Base-by-base conservation (phyloP, 2,329 filamentous ascomycete genomes). In the Huntiella omanensis region DNA sequence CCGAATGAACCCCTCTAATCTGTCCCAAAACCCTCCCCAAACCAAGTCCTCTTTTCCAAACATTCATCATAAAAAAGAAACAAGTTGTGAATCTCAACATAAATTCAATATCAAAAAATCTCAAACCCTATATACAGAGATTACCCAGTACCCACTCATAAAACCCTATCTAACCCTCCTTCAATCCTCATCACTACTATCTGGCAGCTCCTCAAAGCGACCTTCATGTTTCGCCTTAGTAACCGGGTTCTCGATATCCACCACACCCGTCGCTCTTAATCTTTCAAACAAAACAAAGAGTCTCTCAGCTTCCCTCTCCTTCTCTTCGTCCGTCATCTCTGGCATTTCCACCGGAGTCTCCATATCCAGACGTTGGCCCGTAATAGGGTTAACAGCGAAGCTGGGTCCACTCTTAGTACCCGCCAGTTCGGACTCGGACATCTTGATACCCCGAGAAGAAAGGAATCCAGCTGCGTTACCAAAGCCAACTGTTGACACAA, bases 401-500 rank as follows among this genome's bases (percentile, higher is more conserved):
- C 55, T 59, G 3, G 69, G 67, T 6, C 38, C 45, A 12, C 5
- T 39, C 16, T 37, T 48, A 40, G 34, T 43, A 33, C 47, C 44
- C 17, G 33, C 43, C 40, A 51, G 43, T 8, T 52, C 48, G 16
- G 47, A 45, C 13, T 51, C 47, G 5, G 50, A 52, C 36, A 52
- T 47, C 28, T 49, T 51, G 49, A 60, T 58, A 8, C 55, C 57
- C 53, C 78, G 71, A 7, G 75, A 63, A 1, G 77, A 73, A 12
- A 98, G 65, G 58, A 91, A 94, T 0, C 91, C 91, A 0, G 86
- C 83, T 0, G 91, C 91, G 56, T 83, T 94, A 0, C 91, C 91
- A 57, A 94, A 98, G 0, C 91, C 91, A 10, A 98, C 83, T 54
- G 95, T 95, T 44, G 83, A 71, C 1, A 96, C 82, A 56, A 95